Evolutionary conservation across 169 alveolate species (phyloP), one percentile per base, ranked within the genome.

Genomic region (Plasmodium ovale): DNA sequence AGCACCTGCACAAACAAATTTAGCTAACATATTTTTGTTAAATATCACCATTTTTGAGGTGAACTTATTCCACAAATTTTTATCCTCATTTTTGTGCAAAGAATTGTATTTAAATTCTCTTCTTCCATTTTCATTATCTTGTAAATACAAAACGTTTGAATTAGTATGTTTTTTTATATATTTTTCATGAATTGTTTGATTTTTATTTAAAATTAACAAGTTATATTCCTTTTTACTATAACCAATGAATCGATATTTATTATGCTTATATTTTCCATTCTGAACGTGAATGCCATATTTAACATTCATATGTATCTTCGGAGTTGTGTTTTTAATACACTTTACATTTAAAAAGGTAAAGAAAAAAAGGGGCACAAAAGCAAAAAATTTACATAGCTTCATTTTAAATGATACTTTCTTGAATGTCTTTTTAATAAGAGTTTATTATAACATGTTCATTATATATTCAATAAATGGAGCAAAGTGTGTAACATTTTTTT

Each of bases 211-310:
- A 65, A 47, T 67, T 31, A 44, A 16, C 31, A 33, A 82, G 19
- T 65, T 16, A 31, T 82, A 82, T 27, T 67, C 54, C 35, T 69
- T 82, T 54, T 64, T 82, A 31, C 29, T 56, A 53, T 65, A 65
- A 44, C 90, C 90, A 59, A 65, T 82, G 54, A 82, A 82, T 39
- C 84, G 62, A 65, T 49, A 64, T 25, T 65, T 58, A 25, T 31
- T 35, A 67, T 10, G 2, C 54, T 33, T 59, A 53, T 69, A 37
- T 39, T 82, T 65, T 0, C 39, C 37, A 27, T 59, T 82, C 44
- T 65, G 59, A 25, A 10, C n/a, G 49, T 14, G 23, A 19, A 10
- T 65, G 31, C 27, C 16, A 58, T 64, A 59, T 59, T 56, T 37
- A 37, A 51, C 64, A 67, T 82, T 29, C 16, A 69, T n/a, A 23